Evolutionary conservation across 176 grass and related monocot genomes (phyloP), one percentile per base, ranked within the genome.

Genomic region (Oryza rufipogon): DNA sequence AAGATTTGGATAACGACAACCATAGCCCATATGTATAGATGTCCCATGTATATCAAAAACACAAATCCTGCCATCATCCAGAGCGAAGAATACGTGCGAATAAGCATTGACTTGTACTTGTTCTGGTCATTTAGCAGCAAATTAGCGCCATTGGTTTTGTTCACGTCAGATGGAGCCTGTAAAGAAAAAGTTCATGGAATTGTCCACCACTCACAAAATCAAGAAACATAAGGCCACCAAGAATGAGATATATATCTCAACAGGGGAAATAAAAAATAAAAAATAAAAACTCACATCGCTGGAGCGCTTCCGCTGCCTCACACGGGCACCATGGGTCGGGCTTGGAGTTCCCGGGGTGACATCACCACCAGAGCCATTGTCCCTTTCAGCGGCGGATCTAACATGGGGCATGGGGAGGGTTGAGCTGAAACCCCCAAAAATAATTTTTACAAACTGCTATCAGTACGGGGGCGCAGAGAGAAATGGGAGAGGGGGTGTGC

Each of bases 41-140:
- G 94, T 0, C 94, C 94, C 91, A 97, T 88, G 76, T 93, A 97
- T 79, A 97, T 91, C 82, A 93, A 86, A 44, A 97, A 90, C 25
- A 75, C 87, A 68, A 97, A 91, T 34, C 89, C 87, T 0, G 58
- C 91, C 73, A 97, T 91, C 94, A 97, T 97, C 94, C 94, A 97
- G 78, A 97, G 44, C 14, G 94, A 88, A 38, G 94, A 97, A 83
- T 97, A 91, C 32, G 94, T 93, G 46, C 94, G 89, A 64, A 97
- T 87, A 20, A 97, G 91, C 94, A 97, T 97, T 11, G 89, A 97
- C 80, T 90, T 97, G 89, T 97, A 97, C 87, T 97, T 97, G 63
- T 89, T 93, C 19, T 51, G 79, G 75, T 97, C 94, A 80, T 97
- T 90, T 30, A 91, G 81, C 13, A 97, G 85, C 74, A 97, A 82